Conservation (phyloP, 768 basidiomycete genomes). For the Leccinum subtestaceum region DNA sequence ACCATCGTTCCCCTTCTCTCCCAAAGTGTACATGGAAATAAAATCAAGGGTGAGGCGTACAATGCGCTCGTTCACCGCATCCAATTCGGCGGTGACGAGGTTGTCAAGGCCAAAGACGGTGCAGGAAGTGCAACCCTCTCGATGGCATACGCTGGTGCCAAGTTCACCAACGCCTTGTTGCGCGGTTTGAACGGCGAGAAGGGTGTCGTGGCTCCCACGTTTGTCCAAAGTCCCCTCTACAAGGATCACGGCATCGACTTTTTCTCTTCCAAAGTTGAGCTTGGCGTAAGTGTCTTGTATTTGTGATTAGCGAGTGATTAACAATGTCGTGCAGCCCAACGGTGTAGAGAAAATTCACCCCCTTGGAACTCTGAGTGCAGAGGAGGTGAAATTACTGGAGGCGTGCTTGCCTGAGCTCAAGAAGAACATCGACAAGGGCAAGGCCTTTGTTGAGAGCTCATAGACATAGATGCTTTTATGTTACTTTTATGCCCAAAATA, state of each 20-base stretch:
- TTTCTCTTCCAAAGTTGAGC: slow-evolving; percentile 93
- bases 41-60: slow-evolving; percentile 71
- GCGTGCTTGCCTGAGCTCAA: slow-evolving; percentile 89
- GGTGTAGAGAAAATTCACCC: slow-evolving; percentile 94
- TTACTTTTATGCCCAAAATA: slow-evolving; percentile 18
- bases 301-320: slow-evolving; percentile 3
- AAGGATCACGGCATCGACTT: slow-evolving; percentile 85
- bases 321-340: slow-evolving; percentile 45
- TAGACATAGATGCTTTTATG: slow-evolving; percentile 20
- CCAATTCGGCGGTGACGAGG: slow-evolving; percentile 97
- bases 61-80: slow-evolving; percentile 86
- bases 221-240: slow-evolving; percentile 87
- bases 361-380: slow-evolving; percentile 71
- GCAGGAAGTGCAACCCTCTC: slow-evolving; percentile 73
- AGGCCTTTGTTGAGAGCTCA: slow-evolving; percentile 57
- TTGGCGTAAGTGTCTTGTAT: slow-evolving; percentile 61
- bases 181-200: slow-evolving; percentile 66
- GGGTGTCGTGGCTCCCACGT: slow-evolving; percentile 73
- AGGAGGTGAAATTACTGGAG: slow-evolving; percentile 83
- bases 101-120: slow-evolving; percentile 96
- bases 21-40: slow-evolving; percentile 69
- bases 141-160: slow-evolving; percentile 77
- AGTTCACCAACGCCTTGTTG: slow-evolving; percentile 60
- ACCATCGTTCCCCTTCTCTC: slow-evolving; percentile 97
- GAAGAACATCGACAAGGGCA: slow-evolving; percentile 98